Evolutionary conservation across 345 rosid genomes (phyloP).

Genomic region (Streptanthus diversifolius): DNA sequence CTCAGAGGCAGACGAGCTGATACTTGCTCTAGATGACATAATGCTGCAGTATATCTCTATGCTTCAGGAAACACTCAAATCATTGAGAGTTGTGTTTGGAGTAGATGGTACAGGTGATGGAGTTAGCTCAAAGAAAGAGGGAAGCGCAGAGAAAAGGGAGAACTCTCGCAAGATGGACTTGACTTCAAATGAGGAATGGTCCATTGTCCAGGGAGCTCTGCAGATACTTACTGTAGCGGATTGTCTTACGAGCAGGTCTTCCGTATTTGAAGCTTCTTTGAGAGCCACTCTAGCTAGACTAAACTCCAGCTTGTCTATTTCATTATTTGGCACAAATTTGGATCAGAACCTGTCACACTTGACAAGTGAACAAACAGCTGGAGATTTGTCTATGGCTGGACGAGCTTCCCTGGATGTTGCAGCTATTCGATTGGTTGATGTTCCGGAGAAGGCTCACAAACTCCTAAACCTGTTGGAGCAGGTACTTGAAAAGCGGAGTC

Average conservation of each 20-base stretch:
- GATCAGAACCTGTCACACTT: constrained; percentile 64
- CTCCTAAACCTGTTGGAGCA: constrained; percentile 83
- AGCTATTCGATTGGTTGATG: constrained; percentile 74
- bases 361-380: constrained; percentile 45
- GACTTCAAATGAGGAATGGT: constrained; percentile 95
- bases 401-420: constrained; percentile 92
- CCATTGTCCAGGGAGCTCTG: constrained; percentile 92
- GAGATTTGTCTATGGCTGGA: constrained; percentile 54
- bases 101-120: constrained; percentile 64
- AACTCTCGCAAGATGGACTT: constrained; percentile 58
- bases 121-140: constrained; percentile 56
- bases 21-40: constrained; percentile 87
- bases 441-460: constrained; percentile 81
- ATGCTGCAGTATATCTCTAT: constrained; percentile 88
- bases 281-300: constrained; percentile 90
- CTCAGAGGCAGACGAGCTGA: constrained; percentile 92
- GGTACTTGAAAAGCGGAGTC: constrained; percentile 40
- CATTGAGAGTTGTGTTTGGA: constrained; percentile 86
- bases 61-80: constrained; percentile 89
- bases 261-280: constrained; percentile 92
- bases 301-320: constrained; percentile 76
- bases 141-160: constrained; percentile 44
- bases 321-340: constrained; percentile 64
- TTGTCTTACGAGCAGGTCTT: constrained; percentile 88
- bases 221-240: constrained; percentile 96